Base-by-base conservation (phyloP, 2,329 filamentous ascomycete species). In the Aspergillus tamarii region DNA sequence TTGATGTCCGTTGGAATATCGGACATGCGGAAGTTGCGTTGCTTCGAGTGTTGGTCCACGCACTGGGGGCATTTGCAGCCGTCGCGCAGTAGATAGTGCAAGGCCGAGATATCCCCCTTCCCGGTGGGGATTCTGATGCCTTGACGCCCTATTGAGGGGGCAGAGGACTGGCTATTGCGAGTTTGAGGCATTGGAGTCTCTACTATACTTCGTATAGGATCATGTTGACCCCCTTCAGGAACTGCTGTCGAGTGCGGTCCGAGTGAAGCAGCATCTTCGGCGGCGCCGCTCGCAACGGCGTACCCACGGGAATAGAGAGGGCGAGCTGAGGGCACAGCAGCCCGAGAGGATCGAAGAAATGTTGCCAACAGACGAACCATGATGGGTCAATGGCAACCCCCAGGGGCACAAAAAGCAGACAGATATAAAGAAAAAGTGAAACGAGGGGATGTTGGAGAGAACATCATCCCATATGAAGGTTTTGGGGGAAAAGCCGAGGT, bases 21-120 rank as follows among this genome's bases (percentile, higher is more conserved):
- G 23, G 82, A 81, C 1, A 88, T 89, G 60, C 85, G 84, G 75
- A 91, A 91, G 43, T 77, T 84, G 73, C 88, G 87, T 66, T 89
- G 87, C 52, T 86, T 86, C 1, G 87, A 88, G n/a, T 84, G 80
- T 1, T 80, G 78, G 65, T 88, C 84, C 59, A 85, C 80, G 72
- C 87, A 89, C 12, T 69, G 69, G 0, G 74, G 62, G 68, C 87
- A 89, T 41, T 77, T 73, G 69, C 87, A 89, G 23, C 78, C 76
- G 68, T 89, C 87, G 30, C 87, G 85, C 19, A 88, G 75, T 19
- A 71, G 67, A 9, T 70, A 62, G 53, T 68, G 64, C 62, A 71
- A 54, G 50, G 64, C 26, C 63, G 65, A 14, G 16, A 30, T 23
- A 8, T 30, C 19, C 30, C 50, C 5, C 36, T 28, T 10, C n/a